Evolutionary conservation across 1,139 yeast species (phyloP), one percentile per base, ranked within the genome.

Genomic region (Kurtzmaniella quercitrusa): DNA sequence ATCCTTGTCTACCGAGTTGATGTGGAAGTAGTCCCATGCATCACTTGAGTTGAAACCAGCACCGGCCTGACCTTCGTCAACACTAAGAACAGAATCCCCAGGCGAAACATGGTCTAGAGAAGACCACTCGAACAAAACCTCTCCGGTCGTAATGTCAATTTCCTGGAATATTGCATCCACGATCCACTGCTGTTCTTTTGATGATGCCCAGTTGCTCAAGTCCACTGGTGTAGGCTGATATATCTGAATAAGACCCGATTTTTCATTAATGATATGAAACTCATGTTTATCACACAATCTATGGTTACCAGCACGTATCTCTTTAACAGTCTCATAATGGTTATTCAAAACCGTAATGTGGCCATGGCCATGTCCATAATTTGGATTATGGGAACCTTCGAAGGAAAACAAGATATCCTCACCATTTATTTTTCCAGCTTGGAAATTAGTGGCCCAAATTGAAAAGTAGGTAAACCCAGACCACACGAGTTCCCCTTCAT

Each of bases 11-110:
- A 67, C 68, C 1, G 73, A 66, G 43, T 68, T 68, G 46, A 67
- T 65, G 46, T 68, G 74, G 57, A 68, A 65, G 47, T 63, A 68
- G 46, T 68, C 74, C 68, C 71, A 68, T 5, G 73, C 71, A 46
- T 59, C 63, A 41, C 61, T 54, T 6, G 70, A 61, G 38, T 60
- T 57, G 43, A 46, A 52, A 1, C 71, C 72, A 20, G 56, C 46
- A 14, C 67, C 71, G 4, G 65, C 65, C 16, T 59, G 59, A 3
- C 63, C 64, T 17, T 58, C 50, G 19, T 52, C 53, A 19, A 63
- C 46, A 1, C 60, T 53, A 15, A 60, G 47, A 32, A 58, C 56
- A 1, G 71, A 61, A 32, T 61, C 68, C 18, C 48, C 49, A 1
- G 68, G 68, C 2, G 63, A 54, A 26, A 67, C 58, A 46, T 68